Evolutionary conservation across 768 basidiomycete genomes (phyloP).

Genomic region (Daedaleopsis sinensis): DNA sequence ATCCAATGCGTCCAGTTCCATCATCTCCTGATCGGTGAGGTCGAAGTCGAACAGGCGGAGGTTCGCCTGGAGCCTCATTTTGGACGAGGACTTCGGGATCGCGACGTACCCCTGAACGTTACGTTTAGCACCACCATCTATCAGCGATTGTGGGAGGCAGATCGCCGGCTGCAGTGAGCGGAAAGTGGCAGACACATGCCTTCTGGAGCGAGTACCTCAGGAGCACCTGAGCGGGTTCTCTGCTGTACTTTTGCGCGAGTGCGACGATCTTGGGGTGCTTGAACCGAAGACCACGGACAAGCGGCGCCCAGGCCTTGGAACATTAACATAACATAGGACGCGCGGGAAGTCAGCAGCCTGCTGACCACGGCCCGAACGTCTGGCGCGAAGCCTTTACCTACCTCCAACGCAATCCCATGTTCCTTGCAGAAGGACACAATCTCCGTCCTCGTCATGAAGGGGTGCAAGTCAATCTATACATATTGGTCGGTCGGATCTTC

Average conservation of each 20-base stretch:
- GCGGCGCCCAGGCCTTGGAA: slow-evolving; percentile 76
- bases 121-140: neutral
- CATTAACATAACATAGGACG: neutral
- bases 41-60: slow-evolving; percentile 66
- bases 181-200: slow-evolving; percentile 39
- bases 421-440: slow-evolving; percentile 62
- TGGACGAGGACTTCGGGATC: slow-evolving; percentile 64
- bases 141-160: neutral
- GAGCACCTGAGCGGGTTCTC: slow-evolving; percentile 59
- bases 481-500: neutral
- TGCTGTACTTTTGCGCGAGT: slow-evolving; percentile 57
- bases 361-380: neutral
- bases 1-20: slow-evolving; percentile 52
- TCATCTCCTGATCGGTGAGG: slow-evolving; percentile 52
- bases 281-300: slow-evolving; percentile 69
- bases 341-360: neutral
- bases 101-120: slow-evolving; percentile 56
- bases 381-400: slow-evolving; percentile 39
- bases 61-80: slow-evolving; percentile 58
- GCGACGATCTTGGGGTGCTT: slow-evolving; percentile 52
- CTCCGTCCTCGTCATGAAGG: slow-evolving; percentile 68
- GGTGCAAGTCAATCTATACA: slow-evolving; percentile 57
- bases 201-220: slow-evolving; percentile 82
- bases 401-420: slow-evolving; percentile 64
- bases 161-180: neutral